These are phyloP conservation scores for Proteromonas lacertae DNA, from an alignment of 352 stramenopile species.

Conservation along the genomic window DNA sequence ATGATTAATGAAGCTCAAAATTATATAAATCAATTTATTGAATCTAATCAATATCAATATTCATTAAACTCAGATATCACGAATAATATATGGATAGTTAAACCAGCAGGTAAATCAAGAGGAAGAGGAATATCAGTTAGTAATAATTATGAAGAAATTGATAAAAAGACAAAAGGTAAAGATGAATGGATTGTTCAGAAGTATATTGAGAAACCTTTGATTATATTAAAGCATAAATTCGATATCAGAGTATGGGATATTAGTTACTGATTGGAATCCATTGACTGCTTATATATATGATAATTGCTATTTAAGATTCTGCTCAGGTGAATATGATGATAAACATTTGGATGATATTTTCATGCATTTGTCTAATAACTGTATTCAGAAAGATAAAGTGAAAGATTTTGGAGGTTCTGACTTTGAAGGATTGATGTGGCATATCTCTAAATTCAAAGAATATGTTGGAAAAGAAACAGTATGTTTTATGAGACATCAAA, in stretches of 20 bases:
- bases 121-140: slow-evolving; percentile 35
- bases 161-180: slow-evolving; percentile 43
- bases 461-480: too few species aligned
- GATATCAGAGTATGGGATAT: slow-evolving; percentile 40
- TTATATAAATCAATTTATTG: too few species aligned
- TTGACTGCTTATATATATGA: slow-evolving; percentile 58
- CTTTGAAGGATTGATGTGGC: too few species aligned
- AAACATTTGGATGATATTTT: slow-evolving; percentile 33
- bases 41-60: too few species aligned
- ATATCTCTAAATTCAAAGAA: too few species aligned
- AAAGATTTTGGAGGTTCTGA: too few species aligned
- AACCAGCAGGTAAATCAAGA: slow-evolving; percentile 19
- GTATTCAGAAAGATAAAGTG: slow-evolving; percentile 49
- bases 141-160: slow-evolving; percentile 27
- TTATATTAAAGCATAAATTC: slow-evolving; percentile 14
- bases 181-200: slow-evolving; percentile 1
- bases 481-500: too few species aligned
- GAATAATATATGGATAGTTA: slow-evolving; percentile 61
- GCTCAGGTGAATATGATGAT: slow-evolving; percentile 22
- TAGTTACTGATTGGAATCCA: slow-evolving; percentile 59
- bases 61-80: too few species aligned
- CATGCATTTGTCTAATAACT: slow-evolving; percentile 68
- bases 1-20: too few species aligned
- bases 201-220: neutral
- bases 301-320: slow-evolving; percentile 56